Base-by-base conservation (phyloP, 306 rosid species). In the Glycine tomentella region DNA sequence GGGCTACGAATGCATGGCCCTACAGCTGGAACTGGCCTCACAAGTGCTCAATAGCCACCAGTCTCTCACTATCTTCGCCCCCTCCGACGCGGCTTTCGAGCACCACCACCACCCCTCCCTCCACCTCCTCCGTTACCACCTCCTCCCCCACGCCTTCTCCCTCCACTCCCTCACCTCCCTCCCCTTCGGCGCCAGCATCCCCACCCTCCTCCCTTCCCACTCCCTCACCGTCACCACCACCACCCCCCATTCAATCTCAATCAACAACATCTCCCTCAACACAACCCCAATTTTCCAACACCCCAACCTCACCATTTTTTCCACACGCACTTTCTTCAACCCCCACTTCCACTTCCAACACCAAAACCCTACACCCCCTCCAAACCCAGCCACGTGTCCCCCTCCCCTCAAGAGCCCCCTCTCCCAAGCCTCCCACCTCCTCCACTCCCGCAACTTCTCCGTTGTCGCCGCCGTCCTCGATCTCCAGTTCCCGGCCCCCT, bases 1-100 rank as follows among this genome's bases (percentile, higher is more conserved):
- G 5, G 91, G 94, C 85, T 87, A 65, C 83, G 42, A 73, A 6
- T 81, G 91, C 81, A 92, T 90, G 92, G 86, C 94, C 45, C 70
- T 84, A 36, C 84, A 84, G 40, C 79, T 90, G 15, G 87, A 88
- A 52, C 85, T 90, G 7, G 90, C 90, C 16, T 90, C 90, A 4
- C 85, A 63, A 1, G 67, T 83, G 69, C 58, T 92, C 64, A 72
- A 17, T 2, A 45, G 73, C 17, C 82, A 25, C 36, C 82, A 51
- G 52, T 79, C 91, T 10, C 71, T 89, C 66, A 89, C 89, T 68
- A 48, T 92, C 49, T 92, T 92, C 63, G 79, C 97, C 36, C 87
- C 92, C 8, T 5, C 80, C 0, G 86, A 88, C 48, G 0, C 72
- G 9, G 81, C 90, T 15, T 92, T 92, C 83, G 0, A 13, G 3